Percentiles rank a stretch among this genome's conserved stretches.
Evolutionary conservation across 2,329 filamentous ascomycete genomes (phyloP).

Genomic region (Fusarium anthophilum): DNA sequence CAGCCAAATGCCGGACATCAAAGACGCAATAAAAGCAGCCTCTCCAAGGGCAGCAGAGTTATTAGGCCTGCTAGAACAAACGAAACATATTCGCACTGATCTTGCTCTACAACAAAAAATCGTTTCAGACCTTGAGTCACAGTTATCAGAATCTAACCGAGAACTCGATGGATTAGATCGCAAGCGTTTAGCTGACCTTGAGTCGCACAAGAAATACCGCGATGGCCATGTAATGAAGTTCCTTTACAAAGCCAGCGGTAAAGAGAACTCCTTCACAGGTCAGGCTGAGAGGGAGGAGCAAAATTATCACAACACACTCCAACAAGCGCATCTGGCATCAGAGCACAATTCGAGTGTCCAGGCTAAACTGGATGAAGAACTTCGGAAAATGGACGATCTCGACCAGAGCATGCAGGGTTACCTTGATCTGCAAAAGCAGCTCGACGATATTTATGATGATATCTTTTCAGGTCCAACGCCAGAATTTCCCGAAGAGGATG

Average conservation of each 20-base stretch:
- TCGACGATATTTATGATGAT: constrained; percentile 60
- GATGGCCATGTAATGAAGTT: constrained; percentile 63
- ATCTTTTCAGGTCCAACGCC: constrained; percentile 65
- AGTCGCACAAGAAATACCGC: constrained; percentile 62
- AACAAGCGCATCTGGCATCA: constrained; percentile 57
- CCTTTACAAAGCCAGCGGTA: constrained; percentile 60
- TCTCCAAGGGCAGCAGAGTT: constrained; percentile 54
- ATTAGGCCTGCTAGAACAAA: constrained; percentile 57
- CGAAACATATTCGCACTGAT: constrained; percentile 58
- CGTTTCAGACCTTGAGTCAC: constrained; percentile 55
- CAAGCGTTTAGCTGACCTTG: constrained; percentile 57
- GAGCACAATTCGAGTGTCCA: constrained; percentile 53
- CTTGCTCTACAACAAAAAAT: constrained; percentile 57
- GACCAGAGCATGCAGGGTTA: constrained; percentile 50
- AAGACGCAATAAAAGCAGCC: constrained; percentile 51
- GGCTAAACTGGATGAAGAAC: constrained; percentile 52
- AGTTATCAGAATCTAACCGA: constrained; percentile 50
- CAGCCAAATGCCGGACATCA: constrained; percentile 43
- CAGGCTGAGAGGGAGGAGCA: constrained; percentile 62
- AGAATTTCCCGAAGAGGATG: constrained; percentile 63
- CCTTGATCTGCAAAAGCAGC: constrained; percentile 53
- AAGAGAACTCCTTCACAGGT: constrained; percentile 51
- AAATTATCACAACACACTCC: constrained; percentile 64
- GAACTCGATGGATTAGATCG: constrained; percentile 52
- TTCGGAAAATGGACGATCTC: constrained; percentile 48